Evolutionary conservation across 345 rosid species (phyloP), one percentile per base, ranked within the genome.

Genomic region (Pugionium cornutum): DNA sequence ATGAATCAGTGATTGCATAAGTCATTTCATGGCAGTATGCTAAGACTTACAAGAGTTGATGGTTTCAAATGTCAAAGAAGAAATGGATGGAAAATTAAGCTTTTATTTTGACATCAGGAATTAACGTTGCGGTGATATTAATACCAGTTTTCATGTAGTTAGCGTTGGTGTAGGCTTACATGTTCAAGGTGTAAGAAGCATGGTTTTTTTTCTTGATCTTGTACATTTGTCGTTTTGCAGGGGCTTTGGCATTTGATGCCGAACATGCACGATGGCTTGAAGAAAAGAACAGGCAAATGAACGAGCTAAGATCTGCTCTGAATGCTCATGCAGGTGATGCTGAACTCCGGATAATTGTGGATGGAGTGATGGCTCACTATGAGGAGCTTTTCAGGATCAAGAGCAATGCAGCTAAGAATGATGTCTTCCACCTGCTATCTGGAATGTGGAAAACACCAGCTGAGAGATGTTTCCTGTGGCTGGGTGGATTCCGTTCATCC

Each of bases 401-500:
- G 77, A 84, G 86, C 56, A 54, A 66, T 53, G 97, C 97, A 50
- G 89, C 97, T 59, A 91, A 91, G 67, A 86, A 88, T 58, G 97
- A 91, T 79, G 87, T 86, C 75, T 91, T 91, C 88, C 97, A 91
- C 72, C 77, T 91, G 59, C 71, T 91, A 72, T 91, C 97, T 10
- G 97, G 97, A 58, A 88, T 88, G 96, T 91, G 97, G 97, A 88
- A 86, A 78, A 91, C 96, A 63, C 97, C 97, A 26, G 97, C 94
- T 35, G 97, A 91, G 80, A 78, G 96, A 57, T 91, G 96, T 78
- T 91, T 88, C 76, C 61, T 91, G 81, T 91, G 97, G 97, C 80
- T 91, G 58, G 97, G 97, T 51, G 97, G 97, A 39, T 91, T 88
- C 70, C 97, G 97, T 32, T 83, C 97, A 37, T 91, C 97, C 2